Conservation (phyloP, 2,329 filamentous ascomycete genomes). For the Penicillium sp. region DNA sequence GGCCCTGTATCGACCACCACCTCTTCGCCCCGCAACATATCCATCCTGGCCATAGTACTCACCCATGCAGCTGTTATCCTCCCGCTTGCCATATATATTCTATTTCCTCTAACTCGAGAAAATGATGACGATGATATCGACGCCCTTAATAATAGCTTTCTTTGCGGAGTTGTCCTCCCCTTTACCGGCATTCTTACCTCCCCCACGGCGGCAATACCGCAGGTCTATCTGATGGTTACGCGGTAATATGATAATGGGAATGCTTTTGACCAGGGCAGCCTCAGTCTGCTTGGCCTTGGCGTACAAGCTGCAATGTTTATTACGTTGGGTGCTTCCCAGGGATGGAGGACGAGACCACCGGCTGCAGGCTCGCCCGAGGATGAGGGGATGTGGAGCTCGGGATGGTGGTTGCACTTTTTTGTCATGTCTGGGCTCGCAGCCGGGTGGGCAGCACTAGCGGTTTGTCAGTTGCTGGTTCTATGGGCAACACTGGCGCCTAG, state of each 20-base stretch:
- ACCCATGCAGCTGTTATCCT: constrained; percentile 3
- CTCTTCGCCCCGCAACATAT: neutral
- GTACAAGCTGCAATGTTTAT: neutral
- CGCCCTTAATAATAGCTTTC: neutral
- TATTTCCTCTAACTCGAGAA: neutral
- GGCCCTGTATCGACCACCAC: neutral
- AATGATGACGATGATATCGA: neutral
- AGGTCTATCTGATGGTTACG: constrained; percentile 1
- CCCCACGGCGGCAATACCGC: neutral
- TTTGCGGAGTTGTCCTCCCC: neutral
- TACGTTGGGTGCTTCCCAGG: neutral
- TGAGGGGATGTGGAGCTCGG: neutral
- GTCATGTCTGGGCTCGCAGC: neutral
- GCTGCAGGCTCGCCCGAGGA: neutral
- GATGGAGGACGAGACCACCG: constrained; percentile 5
- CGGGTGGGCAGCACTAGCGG: neutral
- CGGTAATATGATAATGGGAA: neutral
- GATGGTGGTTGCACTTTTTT: neutral
- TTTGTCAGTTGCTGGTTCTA: constrained; percentile 7
- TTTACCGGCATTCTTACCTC: constrained; percentile 2
- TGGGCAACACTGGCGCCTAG: constrained; percentile 1
- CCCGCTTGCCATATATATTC: constrained; percentile 1
- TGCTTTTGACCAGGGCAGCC: neutral
- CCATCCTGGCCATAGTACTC: neutral
- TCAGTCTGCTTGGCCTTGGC: neutral